Percentiles rank a stretch among this genome's conserved stretches.
phyloP scores from a whole-genome alignment of 2,329 filamentous ascomycete genomes.

The Diaporthe ilicicola region DNA sequence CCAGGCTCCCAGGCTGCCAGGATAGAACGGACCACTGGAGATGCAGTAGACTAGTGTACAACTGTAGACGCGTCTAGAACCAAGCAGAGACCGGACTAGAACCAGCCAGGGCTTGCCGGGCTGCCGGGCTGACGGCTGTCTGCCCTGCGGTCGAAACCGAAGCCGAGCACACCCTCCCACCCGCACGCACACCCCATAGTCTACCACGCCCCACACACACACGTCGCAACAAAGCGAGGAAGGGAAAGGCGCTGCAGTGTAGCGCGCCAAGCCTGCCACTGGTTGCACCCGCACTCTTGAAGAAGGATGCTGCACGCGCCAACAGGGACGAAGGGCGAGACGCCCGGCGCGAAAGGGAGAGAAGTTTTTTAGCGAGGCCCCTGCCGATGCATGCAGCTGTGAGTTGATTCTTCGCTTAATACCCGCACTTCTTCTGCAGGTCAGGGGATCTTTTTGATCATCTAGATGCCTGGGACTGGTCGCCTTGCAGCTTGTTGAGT shows the following conservation, averaged over 20 bases:
- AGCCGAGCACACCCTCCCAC: conserved; percentile 13
- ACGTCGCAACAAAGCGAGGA: conserved; percentile 10
- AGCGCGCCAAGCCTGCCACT: conserved; percentile 7
- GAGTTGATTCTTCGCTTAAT: not conserved
- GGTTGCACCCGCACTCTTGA: not conserved
- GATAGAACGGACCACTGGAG: too few relatives aligned
- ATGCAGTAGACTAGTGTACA: too few relatives aligned
- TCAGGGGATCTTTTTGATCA: too few relatives aligned
- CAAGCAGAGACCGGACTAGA: too few relatives aligned
- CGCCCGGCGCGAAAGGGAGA: not conserved
- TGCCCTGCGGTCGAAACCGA: conserved; percentile 8
- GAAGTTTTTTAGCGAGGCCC: not conserved
- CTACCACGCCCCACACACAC: too few relatives aligned
- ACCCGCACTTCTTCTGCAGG: not conserved
- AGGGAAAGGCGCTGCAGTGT: not conserved
- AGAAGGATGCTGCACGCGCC: too few relatives aligned
- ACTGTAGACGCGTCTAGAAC: too few relatives aligned
- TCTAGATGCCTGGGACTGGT: too few relatives aligned
- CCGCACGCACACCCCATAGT: not conserved
- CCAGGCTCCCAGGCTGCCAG: not conserved
- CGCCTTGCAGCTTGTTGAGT: too few relatives aligned
- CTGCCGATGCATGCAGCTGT: not conserved
- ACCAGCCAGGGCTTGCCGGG: not conserved
- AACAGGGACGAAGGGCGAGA: not conserved
- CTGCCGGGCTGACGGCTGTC: too few relatives aligned